These are phyloP conservation scores for Auxenochlorella pyrenoidosa DNA, from an alignment of 139 green algal genomes.

Conservation along the genomic window DNA sequence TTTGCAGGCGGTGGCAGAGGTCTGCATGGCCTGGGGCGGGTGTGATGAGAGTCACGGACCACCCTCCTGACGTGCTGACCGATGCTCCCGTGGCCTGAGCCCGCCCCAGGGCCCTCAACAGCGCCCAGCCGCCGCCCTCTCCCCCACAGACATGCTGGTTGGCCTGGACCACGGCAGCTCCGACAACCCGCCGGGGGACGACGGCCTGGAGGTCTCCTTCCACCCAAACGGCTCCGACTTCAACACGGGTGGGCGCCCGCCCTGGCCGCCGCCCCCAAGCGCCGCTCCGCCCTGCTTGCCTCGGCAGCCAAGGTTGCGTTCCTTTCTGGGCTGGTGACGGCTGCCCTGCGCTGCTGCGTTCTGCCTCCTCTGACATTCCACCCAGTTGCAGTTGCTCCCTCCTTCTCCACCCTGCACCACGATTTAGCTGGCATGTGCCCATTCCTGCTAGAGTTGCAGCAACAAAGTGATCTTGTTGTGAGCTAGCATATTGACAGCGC, in stretches of 20 bases:
- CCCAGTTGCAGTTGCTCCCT: not conserved
- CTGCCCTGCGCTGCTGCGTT: not conserved
- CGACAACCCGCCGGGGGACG: not conserved
- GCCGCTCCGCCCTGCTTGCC: too few species aligned
- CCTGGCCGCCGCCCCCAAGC: too few species aligned
- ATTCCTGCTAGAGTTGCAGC: not conserved
- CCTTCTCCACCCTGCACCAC: too few species aligned
- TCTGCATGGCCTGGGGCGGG: too few species aligned
- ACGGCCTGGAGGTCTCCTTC: not conserved
- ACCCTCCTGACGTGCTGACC: too few species aligned
- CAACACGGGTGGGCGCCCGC: not conserved
- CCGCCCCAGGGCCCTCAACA: not conserved
- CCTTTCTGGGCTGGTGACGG: not conserved
- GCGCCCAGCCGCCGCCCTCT: not conserved
- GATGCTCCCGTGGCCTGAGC: not conserved
- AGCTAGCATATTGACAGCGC: not conserved
- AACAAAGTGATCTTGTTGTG: not conserved
- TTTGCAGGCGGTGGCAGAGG: too few species aligned
- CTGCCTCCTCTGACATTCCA: not conserved
- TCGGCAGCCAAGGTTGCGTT: not conserved
- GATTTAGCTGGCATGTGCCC: too few species aligned
- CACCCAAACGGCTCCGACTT: conserved; percentile 22
- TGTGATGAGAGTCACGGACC: too few species aligned
- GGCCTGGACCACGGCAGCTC: not conserved
- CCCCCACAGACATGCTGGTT: not conserved